Evolutionary conservation across 2,329 filamentous ascomycete species (phyloP).

Genomic region (Chalaropsis thielavioides): DNA sequence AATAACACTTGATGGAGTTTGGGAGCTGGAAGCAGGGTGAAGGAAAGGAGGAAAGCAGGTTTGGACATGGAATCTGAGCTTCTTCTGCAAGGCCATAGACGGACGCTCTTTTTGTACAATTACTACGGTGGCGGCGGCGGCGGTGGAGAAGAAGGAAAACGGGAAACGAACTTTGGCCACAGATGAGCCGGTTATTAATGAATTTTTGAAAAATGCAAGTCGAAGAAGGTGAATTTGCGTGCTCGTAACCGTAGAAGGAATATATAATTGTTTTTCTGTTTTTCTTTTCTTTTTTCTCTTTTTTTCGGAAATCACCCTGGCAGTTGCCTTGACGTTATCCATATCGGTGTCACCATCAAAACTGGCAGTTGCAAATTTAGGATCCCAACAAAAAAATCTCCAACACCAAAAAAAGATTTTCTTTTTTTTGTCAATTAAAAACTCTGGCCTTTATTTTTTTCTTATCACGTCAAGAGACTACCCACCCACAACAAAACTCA

Average conservation of each 20-base stretch:
- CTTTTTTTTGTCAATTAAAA: neutral
- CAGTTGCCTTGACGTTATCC: neutral
- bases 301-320: neutral
- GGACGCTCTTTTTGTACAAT: slow-evolving; percentile 1
- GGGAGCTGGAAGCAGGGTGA: neutral
- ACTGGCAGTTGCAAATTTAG: neutral
- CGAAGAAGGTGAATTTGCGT: neutral
- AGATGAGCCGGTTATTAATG: neutral
- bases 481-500: neutral
- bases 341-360: neutral
- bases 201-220: neutral
- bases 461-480: neutral
- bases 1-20: neutral
- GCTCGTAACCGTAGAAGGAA: neutral
- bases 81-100: neutral
- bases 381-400: neutral
- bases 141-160: neutral
- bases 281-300: neutral
- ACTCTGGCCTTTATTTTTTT: neutral
- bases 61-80: neutral
- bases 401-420: neutral
- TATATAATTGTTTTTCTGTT: neutral
- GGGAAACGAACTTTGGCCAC: neutral
- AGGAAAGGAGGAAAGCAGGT: neutral
- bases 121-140: neutral